Conservation (phyloP, 2,329 filamentous ascomycete genomes). For the Xylaria sp. region DNA sequence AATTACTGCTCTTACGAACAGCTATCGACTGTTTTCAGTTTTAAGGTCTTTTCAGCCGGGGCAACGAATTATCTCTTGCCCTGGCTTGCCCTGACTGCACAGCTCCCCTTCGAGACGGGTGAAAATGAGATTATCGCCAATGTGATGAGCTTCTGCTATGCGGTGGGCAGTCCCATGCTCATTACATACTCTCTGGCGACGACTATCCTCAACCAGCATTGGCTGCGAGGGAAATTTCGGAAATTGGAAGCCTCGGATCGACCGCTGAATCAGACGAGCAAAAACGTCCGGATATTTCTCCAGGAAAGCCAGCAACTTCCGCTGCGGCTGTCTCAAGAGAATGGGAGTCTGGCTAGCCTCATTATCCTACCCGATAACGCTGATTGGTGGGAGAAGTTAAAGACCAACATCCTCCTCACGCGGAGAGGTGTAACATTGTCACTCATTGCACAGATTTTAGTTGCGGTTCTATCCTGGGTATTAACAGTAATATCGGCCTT, state of each 20-base stretch:
- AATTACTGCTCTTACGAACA: conserved; percentile 12
- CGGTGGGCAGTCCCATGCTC: conserved; percentile 31
- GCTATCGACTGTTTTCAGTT: conserved; percentile 20
- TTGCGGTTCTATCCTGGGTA: conserved; percentile 28
- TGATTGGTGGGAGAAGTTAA: conserved; percentile 27
- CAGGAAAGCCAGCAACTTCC: conserved; percentile 29
- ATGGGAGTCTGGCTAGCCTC: conserved; percentile 26
- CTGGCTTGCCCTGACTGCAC: conserved; percentile 32
- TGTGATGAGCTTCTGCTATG: conserved; percentile 30
- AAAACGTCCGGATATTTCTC: conserved; percentile 26
- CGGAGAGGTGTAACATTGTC: conserved; percentile 28
- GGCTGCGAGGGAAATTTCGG: conserved; percentile 21
- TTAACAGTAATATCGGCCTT: conserved; percentile 24
- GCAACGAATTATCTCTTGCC: conserved; percentile 30
- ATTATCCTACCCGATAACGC: conserved; percentile 25
- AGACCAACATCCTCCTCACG: conserved; percentile 17
- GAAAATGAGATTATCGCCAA: conserved; percentile 24
- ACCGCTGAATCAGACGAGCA: conserved; percentile 1
- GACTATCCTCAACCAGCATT: conserved; percentile 32
- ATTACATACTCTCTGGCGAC: conserved; percentile 32
- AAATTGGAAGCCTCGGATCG: conserved; percentile 16
- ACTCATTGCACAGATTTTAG: conserved; percentile 26
- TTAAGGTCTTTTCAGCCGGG: conserved; percentile 25
- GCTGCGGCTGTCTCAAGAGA: conserved; percentile 21
- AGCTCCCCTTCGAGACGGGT: conserved; percentile 32